phyloP scores from a whole-genome alignment of 352 stramenopile genomes.

The Albugo candida region DNA sequence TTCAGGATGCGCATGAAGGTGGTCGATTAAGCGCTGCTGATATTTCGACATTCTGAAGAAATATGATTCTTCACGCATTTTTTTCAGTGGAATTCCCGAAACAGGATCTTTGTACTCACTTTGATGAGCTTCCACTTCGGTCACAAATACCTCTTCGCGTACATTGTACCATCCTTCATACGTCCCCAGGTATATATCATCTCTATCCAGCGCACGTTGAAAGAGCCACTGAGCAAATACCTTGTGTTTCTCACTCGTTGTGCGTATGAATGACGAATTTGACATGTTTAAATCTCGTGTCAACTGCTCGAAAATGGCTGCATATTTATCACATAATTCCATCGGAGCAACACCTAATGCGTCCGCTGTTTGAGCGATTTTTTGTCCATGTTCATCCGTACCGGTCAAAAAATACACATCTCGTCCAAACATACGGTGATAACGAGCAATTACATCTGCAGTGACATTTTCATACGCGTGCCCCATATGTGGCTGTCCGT shows the following conservation, averaged over 20 bases:
- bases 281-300: conserved; percentile 74
- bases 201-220: conserved; percentile 69
- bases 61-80: conserved; percentile 96
- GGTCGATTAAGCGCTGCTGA: conserved; percentile 85
- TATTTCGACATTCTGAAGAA: conserved; percentile 99
- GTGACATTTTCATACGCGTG: conserved; percentile 97
- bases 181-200: conserved; percentile 94
- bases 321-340: conserved; percentile 93
- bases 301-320: conserved; percentile 71
- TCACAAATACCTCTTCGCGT: conserved; percentile 97
- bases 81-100: conserved; percentile 87
- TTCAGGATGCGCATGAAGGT: conserved; percentile 88
- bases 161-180: conserved; percentile 99
- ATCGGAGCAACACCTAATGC: conserved; percentile 80
- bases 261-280: conserved; percentile 89
- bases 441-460: conserved; percentile 92
- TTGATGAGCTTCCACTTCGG: conserved; percentile 88
- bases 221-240: conserved; percentile 90
- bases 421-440: conserved; percentile 78
- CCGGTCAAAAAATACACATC: conserved; percentile 75
- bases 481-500: conserved; percentile 92
- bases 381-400: conserved; percentile 98
- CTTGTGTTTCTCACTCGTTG: conserved; percentile 90
- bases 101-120: conserved; percentile 90
- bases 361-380: conserved; percentile 95